Evolutionary conservation across 768 basidiomycete species (phyloP).

Genomic region (Boletus tomentosulus): DNA sequence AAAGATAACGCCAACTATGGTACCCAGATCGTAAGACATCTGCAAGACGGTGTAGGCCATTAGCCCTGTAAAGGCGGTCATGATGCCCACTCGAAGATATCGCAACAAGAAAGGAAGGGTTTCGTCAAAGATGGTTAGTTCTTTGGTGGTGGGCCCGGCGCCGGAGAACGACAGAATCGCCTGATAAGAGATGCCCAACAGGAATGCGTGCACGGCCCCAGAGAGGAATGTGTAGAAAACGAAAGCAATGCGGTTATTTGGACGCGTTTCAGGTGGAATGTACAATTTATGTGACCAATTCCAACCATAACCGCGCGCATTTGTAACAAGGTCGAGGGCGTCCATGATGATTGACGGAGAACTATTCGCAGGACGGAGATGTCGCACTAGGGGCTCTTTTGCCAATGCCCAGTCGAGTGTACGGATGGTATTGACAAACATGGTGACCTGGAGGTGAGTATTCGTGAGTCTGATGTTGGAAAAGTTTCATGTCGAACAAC

Average conservation of each 20-base stretch:
- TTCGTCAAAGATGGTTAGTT: conserved; percentile 27
- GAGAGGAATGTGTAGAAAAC: conserved; percentile 31
- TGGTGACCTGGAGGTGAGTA: conserved; percentile 5
- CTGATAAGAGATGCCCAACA: conserved; percentile 46
- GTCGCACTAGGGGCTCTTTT: conserved; percentile 13
- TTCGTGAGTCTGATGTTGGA: neutral
- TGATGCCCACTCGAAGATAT: conserved; percentile 38
- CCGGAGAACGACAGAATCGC: conserved; percentile 43
- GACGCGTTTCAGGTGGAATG: conserved; percentile 37
- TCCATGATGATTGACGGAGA: conserved; percentile 26
- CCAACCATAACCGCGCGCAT: conserved; percentile 60
- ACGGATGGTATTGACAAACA: conserved; percentile 11
- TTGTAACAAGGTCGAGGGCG: conserved; percentile 47
- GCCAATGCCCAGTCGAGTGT: conserved; percentile 16
- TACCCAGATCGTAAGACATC: conserved; percentile 24
- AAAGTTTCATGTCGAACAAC: neutral
- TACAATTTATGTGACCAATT: conserved; percentile 42
- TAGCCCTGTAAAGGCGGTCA: conserved; percentile 42
- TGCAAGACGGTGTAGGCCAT: conserved; percentile 43
- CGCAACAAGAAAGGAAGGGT: conserved; percentile 23
- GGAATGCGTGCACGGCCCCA: conserved; percentile 33
- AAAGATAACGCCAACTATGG: conserved; percentile 23
- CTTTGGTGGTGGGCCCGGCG: conserved; percentile 4
- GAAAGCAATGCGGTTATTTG: conserved; percentile 38
- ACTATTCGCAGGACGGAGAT: conserved; percentile 4